Evolutionary conservation across 176 grass and related monocot species (phyloP).

Genomic region (Olyra latifolia): DNA sequence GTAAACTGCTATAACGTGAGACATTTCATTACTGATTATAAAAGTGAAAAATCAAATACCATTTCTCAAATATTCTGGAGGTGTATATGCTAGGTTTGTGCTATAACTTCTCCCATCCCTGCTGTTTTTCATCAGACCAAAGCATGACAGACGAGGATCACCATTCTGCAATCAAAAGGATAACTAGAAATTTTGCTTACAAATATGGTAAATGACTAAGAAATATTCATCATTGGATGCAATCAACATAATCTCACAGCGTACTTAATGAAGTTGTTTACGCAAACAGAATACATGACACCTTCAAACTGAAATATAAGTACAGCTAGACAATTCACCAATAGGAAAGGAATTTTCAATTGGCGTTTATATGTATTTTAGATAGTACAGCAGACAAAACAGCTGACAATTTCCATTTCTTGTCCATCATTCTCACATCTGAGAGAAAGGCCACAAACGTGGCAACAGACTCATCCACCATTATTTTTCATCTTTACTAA

Average conservation of each 20-base stretch:
- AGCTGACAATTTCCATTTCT: not conserved
- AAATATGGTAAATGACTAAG: conserved; percentile 11
- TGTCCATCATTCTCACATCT: not conserved
- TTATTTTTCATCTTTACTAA: not conserved
- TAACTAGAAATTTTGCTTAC: conserved; percentile 3
- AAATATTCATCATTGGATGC: not conserved
- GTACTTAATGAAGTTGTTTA: not conserved
- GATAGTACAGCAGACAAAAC: not conserved
- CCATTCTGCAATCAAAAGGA: conserved; percentile 56
- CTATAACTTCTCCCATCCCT: conserved; percentile 91
- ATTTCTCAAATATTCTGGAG: conserved; percentile 93
- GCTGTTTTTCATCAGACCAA: conserved; percentile 93
- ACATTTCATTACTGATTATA: not conserved
- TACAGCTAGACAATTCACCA: not conserved
- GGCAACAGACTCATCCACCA: not conserved
- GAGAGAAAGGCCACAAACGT: not conserved
- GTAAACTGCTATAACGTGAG: not conserved
- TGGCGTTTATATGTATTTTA: not conserved
- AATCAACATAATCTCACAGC: conserved; percentile 1
- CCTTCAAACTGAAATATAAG: not conserved
- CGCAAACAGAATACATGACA: not conserved
- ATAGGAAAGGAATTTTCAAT: not conserved
- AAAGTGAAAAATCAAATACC: conserved; percentile 47
- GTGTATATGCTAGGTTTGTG: conserved; percentile 88
- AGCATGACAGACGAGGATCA: conserved; percentile 75